Evolutionary conservation across 2,329 filamentous ascomycete genomes (phyloP).

Genomic region (Beauveria sp.): DNA sequence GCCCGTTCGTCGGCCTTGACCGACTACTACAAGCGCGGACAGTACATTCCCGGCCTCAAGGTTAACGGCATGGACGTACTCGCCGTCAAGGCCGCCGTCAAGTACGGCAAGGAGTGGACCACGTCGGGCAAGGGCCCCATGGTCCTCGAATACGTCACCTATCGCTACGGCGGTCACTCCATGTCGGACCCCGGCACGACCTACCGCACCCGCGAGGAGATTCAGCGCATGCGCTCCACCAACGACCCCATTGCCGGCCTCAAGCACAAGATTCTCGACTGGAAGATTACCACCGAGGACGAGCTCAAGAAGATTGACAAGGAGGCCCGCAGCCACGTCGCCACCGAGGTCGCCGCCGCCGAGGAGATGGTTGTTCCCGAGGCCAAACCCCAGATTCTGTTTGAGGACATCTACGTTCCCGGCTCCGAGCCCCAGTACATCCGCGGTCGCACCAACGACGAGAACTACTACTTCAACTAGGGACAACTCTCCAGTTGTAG

Average conservation of each 20-base stretch:
- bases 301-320: slow-evolving; percentile 97
- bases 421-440: slow-evolving; percentile 84
- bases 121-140: slow-evolving; percentile 79
- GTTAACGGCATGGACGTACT: slow-evolving; percentile 99
- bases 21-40: slow-evolving; percentile 99
- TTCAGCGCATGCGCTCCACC: slow-evolving; percentile 98
- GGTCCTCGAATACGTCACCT: slow-evolving; percentile 97
- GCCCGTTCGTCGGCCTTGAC: slow-evolving; percentile 90
- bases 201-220: slow-evolving; percentile 98
- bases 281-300: slow-evolving; percentile 83
- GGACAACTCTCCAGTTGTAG: slow-evolving; percentile 18
- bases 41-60: slow-evolving; percentile 99
- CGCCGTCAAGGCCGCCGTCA: slow-evolving; percentile 90
- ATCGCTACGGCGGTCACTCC: slow-evolving; percentile 98
- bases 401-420: slow-evolving; percentile 90
- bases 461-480: slow-evolving; percentile 84
- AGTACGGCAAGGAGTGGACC: slow-evolving; percentile 88
- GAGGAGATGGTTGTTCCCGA: slow-evolving; percentile 84
- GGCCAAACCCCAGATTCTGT: slow-evolving; percentile 72
- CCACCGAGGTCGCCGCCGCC: slow-evolving; percentile 81
- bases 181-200: slow-evolving; percentile 99
- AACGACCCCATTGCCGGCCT: slow-evolving; percentile 97
- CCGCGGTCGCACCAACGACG: slow-evolving; percentile 79
- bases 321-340: slow-evolving; percentile 77
- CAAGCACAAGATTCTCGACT: slow-evolving; percentile 97